Base-by-base conservation (phyloP, 139 green algal species). In the Auxenochlorella pyrenoidosa region DNA sequence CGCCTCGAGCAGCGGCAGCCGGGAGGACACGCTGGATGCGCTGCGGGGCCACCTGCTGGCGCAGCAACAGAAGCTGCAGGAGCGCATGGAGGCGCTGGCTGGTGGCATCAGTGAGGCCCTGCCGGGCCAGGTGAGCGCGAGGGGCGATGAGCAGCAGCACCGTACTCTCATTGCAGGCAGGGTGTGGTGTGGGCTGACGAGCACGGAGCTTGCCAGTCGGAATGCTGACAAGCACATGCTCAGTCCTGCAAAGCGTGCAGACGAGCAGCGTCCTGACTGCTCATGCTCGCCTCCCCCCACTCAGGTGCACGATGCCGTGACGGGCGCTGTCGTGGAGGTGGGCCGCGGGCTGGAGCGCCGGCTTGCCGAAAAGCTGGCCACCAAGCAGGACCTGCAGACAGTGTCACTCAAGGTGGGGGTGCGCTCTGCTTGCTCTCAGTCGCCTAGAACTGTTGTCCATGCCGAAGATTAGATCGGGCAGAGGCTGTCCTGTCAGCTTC, bases 1-100 rank as follows among this genome's bases (percentile, higher is more conserved):
- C 1, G 63, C 59, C 40, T 59, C n/a, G 22, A n/a, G 26, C 30
- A 76, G 59, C 60, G 79, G 79, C 30, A 75, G 38, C 38, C 8
- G 8, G 5, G 79, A 30, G 15, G 79, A 85, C 79, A 41, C 60
- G 51, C 15, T 66, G 41, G 63, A 13, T 5, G 81, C 81, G 32
- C 81, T 86, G 81, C 81, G 77, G 81, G 65, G 65, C 13, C 81
- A 86, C 41, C 81, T 86, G 81, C 81, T 86, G 81, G 41, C 32
- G 30, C 81, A 86, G 81, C 81, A 86, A 65, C 65, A 78, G 65
- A 77, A 66, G 65, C 81, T 86, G 81, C 41, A 63, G 41, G 81
- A 43, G 41, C 81, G 77, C 16, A 51, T 86, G 81, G 81, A 78
- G 41, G 40, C 16, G 32, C 16, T 78, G 81, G 81, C 65, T 0